phyloP scores from a whole-genome alignment of 2,329 filamentous ascomycete genomes.

The Ophiostoma pallidulum region DNA sequence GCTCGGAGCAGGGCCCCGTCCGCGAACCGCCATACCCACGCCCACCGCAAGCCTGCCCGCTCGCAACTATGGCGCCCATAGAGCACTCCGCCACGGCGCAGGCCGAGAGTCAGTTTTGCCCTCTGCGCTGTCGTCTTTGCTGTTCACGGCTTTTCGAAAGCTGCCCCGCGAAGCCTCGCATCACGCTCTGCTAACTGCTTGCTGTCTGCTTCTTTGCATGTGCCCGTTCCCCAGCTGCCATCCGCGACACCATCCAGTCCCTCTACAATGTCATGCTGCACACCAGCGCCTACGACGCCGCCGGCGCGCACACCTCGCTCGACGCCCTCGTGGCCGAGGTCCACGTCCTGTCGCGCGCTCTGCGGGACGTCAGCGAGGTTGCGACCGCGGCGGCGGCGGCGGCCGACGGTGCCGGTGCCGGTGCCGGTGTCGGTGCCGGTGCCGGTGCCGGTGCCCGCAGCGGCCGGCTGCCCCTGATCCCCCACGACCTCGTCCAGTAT shows the following conservation, averaged over 20 bases:
- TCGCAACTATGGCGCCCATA: conserved; percentile 33
- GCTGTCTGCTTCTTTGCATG: neutral
- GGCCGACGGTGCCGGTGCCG: conserved; percentile 19
- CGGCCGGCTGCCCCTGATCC: conserved; percentile 46
- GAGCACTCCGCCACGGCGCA: conserved; percentile 16
- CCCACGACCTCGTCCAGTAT: conserved; percentile 56
- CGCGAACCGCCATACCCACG: too few species aligned
- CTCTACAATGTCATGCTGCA: conserved; percentile 57
- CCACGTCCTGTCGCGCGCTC: conserved; percentile 32
- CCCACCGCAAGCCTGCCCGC: neutral
- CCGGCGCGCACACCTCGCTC: conserved; percentile 35
- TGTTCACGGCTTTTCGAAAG: neutral
- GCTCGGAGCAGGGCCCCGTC: too few species aligned
- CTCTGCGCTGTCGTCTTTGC: neutral
- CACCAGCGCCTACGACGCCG: conserved; percentile 48
- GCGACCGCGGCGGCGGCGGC: conserved; percentile 25
- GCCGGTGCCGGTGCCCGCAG: neutral
- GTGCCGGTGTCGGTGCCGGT: neutral
- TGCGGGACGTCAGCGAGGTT: conserved; percentile 32
- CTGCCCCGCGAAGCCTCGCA: too few species aligned
- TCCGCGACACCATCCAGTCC: conserved; percentile 47
- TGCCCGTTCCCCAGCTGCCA: conserved; percentile 9
- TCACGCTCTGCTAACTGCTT: neutral
- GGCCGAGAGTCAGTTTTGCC: conserved; percentile 13
- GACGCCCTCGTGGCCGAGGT: conserved; percentile 49